These are phyloP conservation scores for Pyrenopolyporus hunteri DNA, from an alignment of 495 filamentous ascomycete genomes.

Conservation along the genomic window DNA sequence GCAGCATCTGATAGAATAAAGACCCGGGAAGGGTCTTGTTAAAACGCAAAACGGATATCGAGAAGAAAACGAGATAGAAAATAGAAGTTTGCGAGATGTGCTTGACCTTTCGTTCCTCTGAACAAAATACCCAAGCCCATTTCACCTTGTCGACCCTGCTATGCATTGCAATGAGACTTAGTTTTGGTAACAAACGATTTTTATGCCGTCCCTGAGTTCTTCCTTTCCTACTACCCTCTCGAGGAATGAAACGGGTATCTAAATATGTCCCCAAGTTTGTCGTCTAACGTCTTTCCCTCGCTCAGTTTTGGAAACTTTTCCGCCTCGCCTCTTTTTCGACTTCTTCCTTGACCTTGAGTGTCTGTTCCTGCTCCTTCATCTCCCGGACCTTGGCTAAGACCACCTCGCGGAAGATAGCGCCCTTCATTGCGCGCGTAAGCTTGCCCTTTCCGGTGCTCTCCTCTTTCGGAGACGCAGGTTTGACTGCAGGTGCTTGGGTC, in stretches of 20 bases:
- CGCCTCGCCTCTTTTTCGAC: conserved; percentile 52
- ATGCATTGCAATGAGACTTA: conserved; percentile 8
- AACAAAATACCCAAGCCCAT: background rate
- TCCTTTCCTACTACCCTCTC: conserved; percentile 14
- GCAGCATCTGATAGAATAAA: background rate
- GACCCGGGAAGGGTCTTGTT: background rate
- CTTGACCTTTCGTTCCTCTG: background rate
- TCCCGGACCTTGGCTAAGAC: conserved; percentile 95
- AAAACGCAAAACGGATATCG: conserved; percentile 14
- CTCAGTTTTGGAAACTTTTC: conserved; percentile 47
- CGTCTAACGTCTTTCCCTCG: background rate
- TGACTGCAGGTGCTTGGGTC: conserved; percentile 31
- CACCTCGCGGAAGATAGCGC: conserved; percentile 96
- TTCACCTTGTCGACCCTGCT: background rate
- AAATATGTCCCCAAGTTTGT: background rate
- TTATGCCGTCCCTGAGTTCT: conserved; percentile 12
- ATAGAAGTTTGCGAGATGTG: conserved; percentile 7
- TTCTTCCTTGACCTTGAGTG: conserved; percentile 67
- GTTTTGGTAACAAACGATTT: background rate
- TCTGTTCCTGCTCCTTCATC: conserved; percentile 85
- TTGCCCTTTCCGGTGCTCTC: conserved; percentile 62
- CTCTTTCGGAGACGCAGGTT: conserved; percentile 28
- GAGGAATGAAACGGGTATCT: conserved; percentile 20
- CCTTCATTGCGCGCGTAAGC: conserved; percentile 77
- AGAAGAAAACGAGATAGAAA: background rate